Evolutionary conservation across 352 stramenopile genomes (phyloP).

Genomic region (Pythium vanterpoolii): DNA sequence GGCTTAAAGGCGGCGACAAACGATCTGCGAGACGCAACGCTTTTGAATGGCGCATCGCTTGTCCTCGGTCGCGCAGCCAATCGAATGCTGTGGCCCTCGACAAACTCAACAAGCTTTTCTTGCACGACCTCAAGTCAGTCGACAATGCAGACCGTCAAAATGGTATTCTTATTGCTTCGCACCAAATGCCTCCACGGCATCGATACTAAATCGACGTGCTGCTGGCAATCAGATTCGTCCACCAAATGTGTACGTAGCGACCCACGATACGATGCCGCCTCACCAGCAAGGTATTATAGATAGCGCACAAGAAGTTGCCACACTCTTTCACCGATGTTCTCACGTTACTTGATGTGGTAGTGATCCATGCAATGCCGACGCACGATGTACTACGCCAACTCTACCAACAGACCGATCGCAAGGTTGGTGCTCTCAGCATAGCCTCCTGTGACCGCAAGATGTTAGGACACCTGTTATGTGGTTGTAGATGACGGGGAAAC

Average conservation of each 20-base stretch:
- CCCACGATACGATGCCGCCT: conserved; percentile 63
- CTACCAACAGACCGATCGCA: conserved; percentile 55
- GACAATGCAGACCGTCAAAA: conserved; percentile 6
- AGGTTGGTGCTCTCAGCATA: conserved; percentile 31
- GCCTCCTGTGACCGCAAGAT: background rate
- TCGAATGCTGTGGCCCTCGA: conserved; percentile 23
- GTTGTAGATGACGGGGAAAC: conserved; percentile 26
- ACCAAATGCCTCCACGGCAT: background rate
- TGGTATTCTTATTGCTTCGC: background rate
- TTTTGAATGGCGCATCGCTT: background rate
- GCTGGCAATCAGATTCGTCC: conserved; percentile 41
- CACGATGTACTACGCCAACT: conserved; percentile 39
- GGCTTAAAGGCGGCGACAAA: background rate
- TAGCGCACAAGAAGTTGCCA: too few species aligned
- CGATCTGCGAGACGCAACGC: background rate
- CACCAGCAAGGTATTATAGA: conserved; percentile 46
- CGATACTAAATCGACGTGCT: background rate
- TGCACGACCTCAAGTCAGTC: background rate
- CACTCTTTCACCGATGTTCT: too few species aligned
- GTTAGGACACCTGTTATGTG: background rate
- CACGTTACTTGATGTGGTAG: conserved; percentile 20
- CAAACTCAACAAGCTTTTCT: conserved; percentile 12
- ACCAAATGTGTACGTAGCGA: conserved; percentile 58
- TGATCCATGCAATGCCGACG: conserved; percentile 46
- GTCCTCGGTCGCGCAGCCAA: background rate